A percentile compares a stretch with the other conserved stretches of the same genome.
These are phyloP conservation scores for Lactifluus piperatus DNA, from an alignment of 768 basidiomycete genomes.

Conservation along the genomic window DNA sequence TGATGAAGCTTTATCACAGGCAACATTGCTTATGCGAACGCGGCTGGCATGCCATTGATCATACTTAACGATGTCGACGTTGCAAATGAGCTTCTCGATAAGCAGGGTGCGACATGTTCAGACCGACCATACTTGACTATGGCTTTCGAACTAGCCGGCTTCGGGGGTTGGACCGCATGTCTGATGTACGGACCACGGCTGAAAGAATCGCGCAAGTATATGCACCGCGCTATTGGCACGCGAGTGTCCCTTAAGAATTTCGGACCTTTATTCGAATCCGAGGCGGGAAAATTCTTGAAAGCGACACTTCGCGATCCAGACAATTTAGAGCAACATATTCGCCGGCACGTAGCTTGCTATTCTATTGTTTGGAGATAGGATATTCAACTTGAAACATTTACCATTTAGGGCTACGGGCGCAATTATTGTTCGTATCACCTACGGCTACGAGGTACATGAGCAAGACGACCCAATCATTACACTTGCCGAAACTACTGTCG, in stretches of 20 bases:
- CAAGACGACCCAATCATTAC: background rate
- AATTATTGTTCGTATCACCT: slow-evolving; percentile 21
- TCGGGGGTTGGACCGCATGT: background rate
- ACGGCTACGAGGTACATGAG: slow-evolving; percentile 18
- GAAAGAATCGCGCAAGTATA: background rate
- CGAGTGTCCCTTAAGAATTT: background rate
- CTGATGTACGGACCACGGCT: background rate
- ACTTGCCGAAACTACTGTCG: background rate
- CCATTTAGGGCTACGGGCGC: slow-evolving; percentile 8
- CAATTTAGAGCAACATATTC: background rate
- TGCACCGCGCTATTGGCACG: background rate
- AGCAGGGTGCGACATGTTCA: background rate
- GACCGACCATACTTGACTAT: background rate
- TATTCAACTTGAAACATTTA: background rate
- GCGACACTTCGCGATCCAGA: background rate
- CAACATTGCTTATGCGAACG: background rate
- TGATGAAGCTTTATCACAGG: background rate
- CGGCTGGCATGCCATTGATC: background rate
- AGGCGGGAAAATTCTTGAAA: background rate
- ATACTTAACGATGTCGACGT: background rate
- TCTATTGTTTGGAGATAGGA: background rate
- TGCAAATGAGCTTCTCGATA: slow-evolving; percentile 5
- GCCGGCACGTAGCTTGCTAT: background rate
- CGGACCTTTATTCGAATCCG: background rate
- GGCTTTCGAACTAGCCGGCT: slow-evolving; percentile 1